These are phyloP conservation scores for Coemansia sp. DNA, from an alignment of 371 early-diverging fungal species.

Conservation along the genomic window DNA sequence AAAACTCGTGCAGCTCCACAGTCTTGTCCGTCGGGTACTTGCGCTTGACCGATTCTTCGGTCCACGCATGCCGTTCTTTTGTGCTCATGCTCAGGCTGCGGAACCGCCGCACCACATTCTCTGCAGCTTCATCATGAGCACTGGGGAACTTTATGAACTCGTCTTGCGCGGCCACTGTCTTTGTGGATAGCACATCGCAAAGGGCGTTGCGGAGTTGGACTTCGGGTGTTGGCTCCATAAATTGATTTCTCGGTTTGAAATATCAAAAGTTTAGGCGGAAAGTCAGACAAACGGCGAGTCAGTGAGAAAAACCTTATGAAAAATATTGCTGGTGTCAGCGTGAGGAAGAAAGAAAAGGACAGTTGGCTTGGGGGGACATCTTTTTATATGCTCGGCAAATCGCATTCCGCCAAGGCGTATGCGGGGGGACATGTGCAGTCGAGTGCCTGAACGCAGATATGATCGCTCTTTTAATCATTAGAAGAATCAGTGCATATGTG, in stretches of 20 bases:
- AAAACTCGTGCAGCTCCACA: slow-evolving; percentile 50
- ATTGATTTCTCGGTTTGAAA: background rate
- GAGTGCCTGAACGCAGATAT: slow-evolving; percentile 1
- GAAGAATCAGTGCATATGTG: background rate
- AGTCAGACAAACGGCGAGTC: background rate
- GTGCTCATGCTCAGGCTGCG: slow-evolving; percentile 49
- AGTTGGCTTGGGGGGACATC: background rate
- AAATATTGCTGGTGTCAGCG: slow-evolving; percentile 9
- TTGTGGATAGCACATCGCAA: slow-evolving; percentile 37
- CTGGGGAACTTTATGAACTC: slow-evolving; percentile 35
- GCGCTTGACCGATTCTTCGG: slow-evolving; percentile 49
- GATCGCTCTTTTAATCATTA: background rate
- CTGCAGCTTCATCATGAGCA: slow-evolving; percentile 31
- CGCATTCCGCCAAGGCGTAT: slow-evolving; percentile 7
- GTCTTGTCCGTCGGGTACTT: slow-evolving; percentile 53
- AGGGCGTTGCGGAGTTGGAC: slow-evolving; percentile 42
- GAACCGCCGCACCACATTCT: slow-evolving; percentile 36
- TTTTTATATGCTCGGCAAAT: slow-evolving; percentile 7
- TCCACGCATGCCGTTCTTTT: slow-evolving; percentile 47
- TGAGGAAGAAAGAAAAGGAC: slow-evolving; percentile 5
- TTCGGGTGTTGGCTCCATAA: slow-evolving; percentile 37
- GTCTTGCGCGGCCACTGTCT: slow-evolving; percentile 43
- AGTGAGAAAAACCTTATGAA: background rate
- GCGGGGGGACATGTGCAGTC: background rate
- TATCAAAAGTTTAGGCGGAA: background rate